Evolutionary conservation across 331 rosid species (phyloP).

Genomic region (Malus hybrid): DNA sequence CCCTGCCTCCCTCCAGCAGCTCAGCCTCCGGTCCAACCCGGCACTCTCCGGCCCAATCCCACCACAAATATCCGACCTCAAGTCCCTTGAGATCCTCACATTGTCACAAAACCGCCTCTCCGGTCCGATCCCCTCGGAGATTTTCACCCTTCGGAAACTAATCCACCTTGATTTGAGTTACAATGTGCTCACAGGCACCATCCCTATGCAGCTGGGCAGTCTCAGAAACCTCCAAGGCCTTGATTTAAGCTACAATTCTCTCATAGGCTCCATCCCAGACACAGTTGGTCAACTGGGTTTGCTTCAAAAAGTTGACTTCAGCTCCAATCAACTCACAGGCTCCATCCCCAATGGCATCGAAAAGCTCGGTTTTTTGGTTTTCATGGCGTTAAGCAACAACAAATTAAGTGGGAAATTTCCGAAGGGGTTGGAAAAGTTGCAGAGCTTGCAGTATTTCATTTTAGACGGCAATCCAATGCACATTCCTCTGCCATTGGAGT

Average conservation of each 20-base stretch:
- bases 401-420: constrained; percentile 26
- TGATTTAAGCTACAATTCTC: constrained; percentile 43
- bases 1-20: constrained; percentile 35
- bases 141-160: constrained; percentile 24
- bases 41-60: constrained; percentile 36
- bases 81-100: constrained; percentile 40
- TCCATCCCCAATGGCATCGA: constrained; percentile 30
- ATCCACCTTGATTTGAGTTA: constrained; percentile 53
- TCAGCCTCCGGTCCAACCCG: constrained; percentile 44
- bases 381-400: constrained; percentile 45
- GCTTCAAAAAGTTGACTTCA: constrained; percentile 48
- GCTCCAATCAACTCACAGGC: constrained; percentile 38
- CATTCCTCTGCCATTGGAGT: constrained; percentile 22
- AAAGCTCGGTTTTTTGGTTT: constrained; percentile 21
- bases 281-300: constrained; percentile 29
- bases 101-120: constrained; percentile 39
- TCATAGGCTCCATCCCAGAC: constrained; percentile 33
- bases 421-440: constrained; percentile 32
- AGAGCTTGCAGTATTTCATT: constrained; percentile 41
- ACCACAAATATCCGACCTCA: constrained; percentile 27
- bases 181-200: constrained; percentile 29
- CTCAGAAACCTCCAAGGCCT: constrained; percentile 39
- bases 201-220: constrained; percentile 31
- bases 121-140: constrained; percentile 24
- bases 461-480: constrained; percentile 46